Evolutionary conservation across 768 basidiomycete species (phyloP), one percentile per base, ranked within the genome.

Genomic region (Pleurotus eryngii): DNA sequence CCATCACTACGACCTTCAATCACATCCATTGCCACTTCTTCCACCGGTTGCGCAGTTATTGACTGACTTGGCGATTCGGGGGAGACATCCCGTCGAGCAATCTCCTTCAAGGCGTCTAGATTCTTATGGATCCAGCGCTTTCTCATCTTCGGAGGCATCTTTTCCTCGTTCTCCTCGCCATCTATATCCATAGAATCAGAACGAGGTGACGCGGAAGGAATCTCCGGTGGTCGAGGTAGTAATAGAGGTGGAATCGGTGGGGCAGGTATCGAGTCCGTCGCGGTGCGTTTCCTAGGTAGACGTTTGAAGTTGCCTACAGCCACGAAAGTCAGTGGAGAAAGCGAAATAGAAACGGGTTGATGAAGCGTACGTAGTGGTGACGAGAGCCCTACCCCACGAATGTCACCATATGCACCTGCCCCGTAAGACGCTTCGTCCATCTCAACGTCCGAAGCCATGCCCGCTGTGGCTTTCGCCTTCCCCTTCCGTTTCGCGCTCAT

Each of bases 131-230:
- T 76, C 76, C 77, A 77, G 48, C 67, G 61, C 56, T 84, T 88
- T 39, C 86, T 74, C 80, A 88, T 80, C 68, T 83, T 84, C 3
- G 86, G 85, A 4, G 86, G 86, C 62, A 87, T 74, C 49, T 68
- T 70, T 9, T 76, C 76, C 55, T 77, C 74, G 39, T 56, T 54
- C 26, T 56, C 5, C 40, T 63, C 66, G 26, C 15, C 57, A 14
- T 39, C 50, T 35, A 46, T 9, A 18, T 40, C 51, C 38, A 20
- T 18, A 18, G n/a, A 22, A 12, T 30, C 51, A 6, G n/a, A 17
- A 30, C 30, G 27, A 35, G 30, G 30, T 35, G 30, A 35, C 20
- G 38, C 20, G 39, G 46, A 1, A 58, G 51, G 57, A 51, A 55
- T 42, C 56, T 57, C 51, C 46, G 55, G 40, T 15, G 46, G 46